phyloP scores from a whole-genome alignment of 495 filamentous ascomycete genomes.

The Ramalina intermedia region DNA sequence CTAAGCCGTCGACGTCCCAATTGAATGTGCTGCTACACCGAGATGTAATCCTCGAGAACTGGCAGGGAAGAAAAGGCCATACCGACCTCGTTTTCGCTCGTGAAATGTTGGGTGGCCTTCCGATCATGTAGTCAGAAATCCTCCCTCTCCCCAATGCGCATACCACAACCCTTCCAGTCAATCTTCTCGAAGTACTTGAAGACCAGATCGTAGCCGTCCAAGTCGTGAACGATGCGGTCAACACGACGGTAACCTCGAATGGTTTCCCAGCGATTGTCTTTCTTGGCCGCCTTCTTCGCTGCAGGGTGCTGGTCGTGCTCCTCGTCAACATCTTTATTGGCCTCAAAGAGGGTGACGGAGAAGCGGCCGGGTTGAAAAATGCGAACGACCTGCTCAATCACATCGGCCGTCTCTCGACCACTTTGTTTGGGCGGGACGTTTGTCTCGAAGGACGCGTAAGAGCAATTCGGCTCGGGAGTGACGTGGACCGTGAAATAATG shows the following conservation, averaged over 20 bases:
- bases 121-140: constrained; percentile 19
- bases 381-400: constrained; percentile 81
- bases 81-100: too few species aligned
- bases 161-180: constrained; percentile 71
- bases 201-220: constrained; percentile 94
- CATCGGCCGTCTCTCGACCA: constrained; percentile 74
- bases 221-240: constrained; percentile 91
- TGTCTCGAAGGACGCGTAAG: constrained; percentile 98
- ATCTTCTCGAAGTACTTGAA: constrained; percentile 93
- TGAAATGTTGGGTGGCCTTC: not conserved
- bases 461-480: constrained; percentile 92
- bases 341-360: constrained; percentile 93
- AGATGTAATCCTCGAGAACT: too few species aligned
- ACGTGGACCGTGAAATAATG: constrained; percentile 99
- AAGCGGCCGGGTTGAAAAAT: constrained; percentile 97
- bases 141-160: constrained; percentile 53
- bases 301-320: constrained; percentile 25
- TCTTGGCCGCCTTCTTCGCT: constrained; percentile 32
- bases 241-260: constrained; percentile 80
- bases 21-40: too few species aligned
- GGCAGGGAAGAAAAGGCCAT: too few species aligned
- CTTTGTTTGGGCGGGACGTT: constrained; percentile 87
- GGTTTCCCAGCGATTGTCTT: constrained; percentile 58
- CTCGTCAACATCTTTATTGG: constrained; percentile 44
- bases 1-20: too few species aligned